Conservation (phyloP, 148 eudicot genomes). For the Cornus florida region DNA sequence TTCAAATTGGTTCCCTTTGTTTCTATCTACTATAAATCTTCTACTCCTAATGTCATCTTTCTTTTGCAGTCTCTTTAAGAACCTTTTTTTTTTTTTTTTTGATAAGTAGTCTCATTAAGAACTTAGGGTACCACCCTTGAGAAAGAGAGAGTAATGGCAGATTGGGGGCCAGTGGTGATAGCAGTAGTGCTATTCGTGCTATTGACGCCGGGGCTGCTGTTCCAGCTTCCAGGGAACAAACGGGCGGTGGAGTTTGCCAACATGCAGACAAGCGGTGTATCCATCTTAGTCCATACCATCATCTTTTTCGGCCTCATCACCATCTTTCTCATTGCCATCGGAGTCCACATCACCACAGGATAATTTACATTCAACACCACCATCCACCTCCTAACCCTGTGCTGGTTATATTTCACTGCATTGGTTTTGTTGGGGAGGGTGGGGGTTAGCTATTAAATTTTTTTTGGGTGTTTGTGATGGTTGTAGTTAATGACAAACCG, state of each 20-base stretch:
- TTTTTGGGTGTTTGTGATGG: no score
- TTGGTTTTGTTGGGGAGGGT: background rate
- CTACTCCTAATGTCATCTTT: background rate
- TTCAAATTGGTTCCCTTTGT: background rate
- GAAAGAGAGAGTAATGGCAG: slow-evolving; percentile 28
- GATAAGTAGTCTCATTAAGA: no score
- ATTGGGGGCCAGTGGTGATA: slow-evolving; percentile 62
- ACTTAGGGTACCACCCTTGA: no score
- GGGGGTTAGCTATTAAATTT: background rate
- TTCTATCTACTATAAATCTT: background rate
- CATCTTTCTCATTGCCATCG: slow-evolving; percentile 55
- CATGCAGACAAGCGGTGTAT: slow-evolving; percentile 60
- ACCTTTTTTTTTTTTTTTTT: no score
- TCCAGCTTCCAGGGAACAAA: slow-evolving; percentile 54
- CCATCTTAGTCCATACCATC: slow-evolving; percentile 56
- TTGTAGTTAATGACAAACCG: no score
- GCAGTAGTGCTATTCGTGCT: slow-evolving; percentile 59
- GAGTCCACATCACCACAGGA: slow-evolving; percentile 54
- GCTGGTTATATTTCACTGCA: background rate
- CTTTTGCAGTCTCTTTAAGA: background rate
- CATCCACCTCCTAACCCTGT: background rate
- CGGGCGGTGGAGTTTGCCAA: slow-evolving; percentile 51
- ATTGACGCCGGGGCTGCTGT: slow-evolving; percentile 54
- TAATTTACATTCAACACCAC: slow-evolving; percentile 4
- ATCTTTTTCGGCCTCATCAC: slow-evolving; percentile 59